Base-by-base conservation (phyloP, 768 basidiomycete species). In the Amanita phalloides region DNA sequence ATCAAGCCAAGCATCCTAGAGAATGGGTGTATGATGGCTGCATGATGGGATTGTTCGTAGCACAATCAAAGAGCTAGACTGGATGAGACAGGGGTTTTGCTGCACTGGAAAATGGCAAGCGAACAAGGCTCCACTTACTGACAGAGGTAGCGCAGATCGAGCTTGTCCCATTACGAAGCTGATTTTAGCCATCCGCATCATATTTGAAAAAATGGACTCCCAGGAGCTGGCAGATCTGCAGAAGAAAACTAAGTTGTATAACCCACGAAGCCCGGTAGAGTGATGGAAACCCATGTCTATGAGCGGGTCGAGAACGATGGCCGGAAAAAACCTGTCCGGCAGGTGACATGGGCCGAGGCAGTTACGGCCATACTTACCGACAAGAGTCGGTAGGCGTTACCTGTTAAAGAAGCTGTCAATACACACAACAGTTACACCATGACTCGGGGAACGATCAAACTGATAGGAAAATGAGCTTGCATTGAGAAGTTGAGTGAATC, bases 41-140 rank as follows among this genome's bases (percentile, higher is more conserved):
- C 1, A 32, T 32, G 32, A 32, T 42, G 49, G 35, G 49, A 50
- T 20, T 17, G 28, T 10, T 17, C 39, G 32, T 23, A 28, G 49
- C 20, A 38, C 11, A 38, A 49, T 49, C 48, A 49, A 49, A 14
- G 17, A 50, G 39, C 49, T 41, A 43, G n/a, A 21, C 49, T 8
- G 49, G 49, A 44, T 36, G 41, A 43, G 26, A 42, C 26, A 28
- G 21, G 21, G 46, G 13, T 20, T 17, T 43, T n/a, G 32, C 41
- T 43, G 49, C 48, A 28, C 11, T 26, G 2, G 36, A 13, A 26
- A 37, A 10, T 13, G 20, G 17, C 36, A 37, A 8, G 8, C 48
- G n/a, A 30, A 41, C 17, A 41, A 14, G 26, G 37, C 26, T 38
- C 48, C 48, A 41, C 48, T 10, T 13, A n/a, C 37, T 49, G n/a